Percentiles rank a stretch among this genome's conserved stretches.
Evolutionary conservation across 345 rosid species (phyloP).

Genomic region (Bruguiera gymnorhiza): DNA sequence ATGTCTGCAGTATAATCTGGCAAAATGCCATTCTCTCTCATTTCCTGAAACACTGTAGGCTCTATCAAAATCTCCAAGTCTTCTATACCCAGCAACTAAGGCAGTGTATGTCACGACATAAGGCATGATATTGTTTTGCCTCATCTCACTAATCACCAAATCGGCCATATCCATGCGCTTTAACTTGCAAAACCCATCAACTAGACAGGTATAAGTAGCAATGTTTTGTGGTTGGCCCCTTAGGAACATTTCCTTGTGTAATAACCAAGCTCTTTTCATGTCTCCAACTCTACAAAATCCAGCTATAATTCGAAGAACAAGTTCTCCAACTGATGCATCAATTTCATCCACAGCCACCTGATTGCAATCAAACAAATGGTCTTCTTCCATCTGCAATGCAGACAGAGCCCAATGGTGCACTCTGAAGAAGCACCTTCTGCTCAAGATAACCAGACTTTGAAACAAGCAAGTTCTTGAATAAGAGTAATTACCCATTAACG

Average conservation of each 20-base stretch:
- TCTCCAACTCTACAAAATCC: slow-evolving; percentile 45
- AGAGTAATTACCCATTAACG: slow-evolving; percentile 29
- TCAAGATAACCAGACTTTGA: neutral
- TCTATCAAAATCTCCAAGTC: slow-evolving; percentile 25
- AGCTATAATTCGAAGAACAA: slow-evolving; percentile 25
- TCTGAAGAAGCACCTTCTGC: slow-evolving; percentile 12
- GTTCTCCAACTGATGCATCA: slow-evolving; percentile 8
- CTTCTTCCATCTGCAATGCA: slow-evolving; percentile 37
- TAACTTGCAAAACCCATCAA: slow-evolving; percentile 44
- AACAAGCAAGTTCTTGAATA: slow-evolving; percentile 15
- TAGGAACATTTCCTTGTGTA: slow-evolving; percentile 31
- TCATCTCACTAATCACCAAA: slow-evolving; percentile 42
- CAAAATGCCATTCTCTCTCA: slow-evolving; percentile 34
- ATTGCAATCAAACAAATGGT: slow-evolving; percentile 27
- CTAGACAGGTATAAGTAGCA: slow-evolving; percentile 47
- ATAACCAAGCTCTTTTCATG: slow-evolving; percentile 37
- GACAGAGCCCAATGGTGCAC: slow-evolving; percentile 23
- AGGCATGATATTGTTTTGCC: slow-evolving; percentile 26
- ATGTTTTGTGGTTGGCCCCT: slow-evolving; percentile 36
- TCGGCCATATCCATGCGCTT: slow-evolving; percentile 42
- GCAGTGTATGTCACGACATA: slow-evolving; percentile 44
- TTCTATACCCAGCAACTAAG: slow-evolving; percentile 38
- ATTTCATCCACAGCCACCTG: slow-evolving; percentile 4
- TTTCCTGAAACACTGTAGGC: slow-evolving; percentile 42
- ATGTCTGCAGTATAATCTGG: slow-evolving; percentile 28